These are phyloP conservation scores for Teunomyces lycoperdinae DNA, from an alignment of 805 yeast genomes.

Conservation along the genomic window DNA sequence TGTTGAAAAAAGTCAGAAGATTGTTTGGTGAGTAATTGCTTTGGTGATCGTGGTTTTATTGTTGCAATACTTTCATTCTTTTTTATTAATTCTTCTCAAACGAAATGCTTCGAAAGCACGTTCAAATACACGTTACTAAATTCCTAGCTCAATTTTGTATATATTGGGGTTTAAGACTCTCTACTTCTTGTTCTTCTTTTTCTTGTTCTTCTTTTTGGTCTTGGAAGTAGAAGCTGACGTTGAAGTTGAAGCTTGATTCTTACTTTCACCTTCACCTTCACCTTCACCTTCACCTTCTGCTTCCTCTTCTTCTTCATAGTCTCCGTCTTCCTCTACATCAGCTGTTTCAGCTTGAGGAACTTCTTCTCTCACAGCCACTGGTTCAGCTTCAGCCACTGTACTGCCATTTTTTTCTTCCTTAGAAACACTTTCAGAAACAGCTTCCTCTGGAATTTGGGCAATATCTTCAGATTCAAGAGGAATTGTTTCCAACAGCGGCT, in stretches of 20 bases:
- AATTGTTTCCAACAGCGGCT: not conserved
- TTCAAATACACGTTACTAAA: not conserved
- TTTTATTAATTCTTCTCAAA: not conserved
- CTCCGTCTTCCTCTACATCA: constrained; percentile 5
- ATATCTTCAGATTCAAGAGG: not conserved
- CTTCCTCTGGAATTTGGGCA: not conserved
- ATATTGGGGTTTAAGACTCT: too few species aligned
- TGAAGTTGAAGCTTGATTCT: not conserved
- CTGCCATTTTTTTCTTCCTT: not conserved
- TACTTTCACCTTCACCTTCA: not conserved
- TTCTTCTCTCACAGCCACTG: constrained; percentile 2
- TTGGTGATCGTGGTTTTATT: not conserved
- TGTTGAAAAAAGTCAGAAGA: constrained; percentile 89
- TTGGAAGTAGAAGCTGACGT: not conserved
- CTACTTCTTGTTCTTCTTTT: constrained; percentile 4
- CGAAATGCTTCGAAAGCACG: constrained; percentile 3
- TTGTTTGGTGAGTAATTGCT: constrained; percentile 77
- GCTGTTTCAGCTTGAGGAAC: not conserved
- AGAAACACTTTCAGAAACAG: not conserved
- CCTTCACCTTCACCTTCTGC: not conserved
- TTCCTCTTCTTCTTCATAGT: constrained; percentile 6
- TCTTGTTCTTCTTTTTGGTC: constrained; percentile 8
- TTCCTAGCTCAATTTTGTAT: not conserved
- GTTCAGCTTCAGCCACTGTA: not conserved
- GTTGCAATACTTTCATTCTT: not conserved